Percentiles rank a stretch among this genome's conserved stretches.
These are phyloP conservation scores for Hypoxylon lienhwacheense DNA, from an alignment of 495 filamentous ascomycete genomes.

Conservation along the genomic window DNA sequence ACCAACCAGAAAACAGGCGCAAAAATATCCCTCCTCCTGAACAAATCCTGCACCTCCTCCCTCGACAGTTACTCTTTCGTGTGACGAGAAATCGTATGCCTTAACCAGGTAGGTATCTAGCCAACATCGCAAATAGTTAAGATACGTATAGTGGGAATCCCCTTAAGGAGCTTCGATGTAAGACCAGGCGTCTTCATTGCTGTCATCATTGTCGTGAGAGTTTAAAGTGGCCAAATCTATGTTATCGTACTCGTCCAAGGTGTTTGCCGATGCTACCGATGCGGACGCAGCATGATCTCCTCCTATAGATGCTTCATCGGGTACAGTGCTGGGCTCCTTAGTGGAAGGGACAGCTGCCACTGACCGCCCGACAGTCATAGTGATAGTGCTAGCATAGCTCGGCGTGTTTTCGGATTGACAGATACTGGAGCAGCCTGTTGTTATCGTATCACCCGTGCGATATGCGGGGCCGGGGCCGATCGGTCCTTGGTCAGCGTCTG, in stretches of 20 bases:
- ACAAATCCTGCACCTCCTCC: no score
- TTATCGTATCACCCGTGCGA: slow-evolving; percentile 45
- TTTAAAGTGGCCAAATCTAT: slow-evolving; percentile 16
- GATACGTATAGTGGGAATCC: no score
- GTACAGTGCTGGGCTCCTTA: neutral
- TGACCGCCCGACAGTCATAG: slow-evolving; percentile 28
- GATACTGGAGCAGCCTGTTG: slow-evolving; percentile 25
- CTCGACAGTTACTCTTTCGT: no score
- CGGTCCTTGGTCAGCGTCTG: slow-evolving; percentile 45
- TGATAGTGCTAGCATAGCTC: slow-evolving; percentile 7
- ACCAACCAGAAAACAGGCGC: no score
- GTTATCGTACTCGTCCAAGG: neutral
- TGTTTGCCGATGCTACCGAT: neutral
- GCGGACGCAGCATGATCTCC: neutral
- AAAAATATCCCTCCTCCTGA: no score
- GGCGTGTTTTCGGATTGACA: slow-evolving; percentile 11
- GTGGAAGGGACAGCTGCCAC: slow-evolving; percentile 19
- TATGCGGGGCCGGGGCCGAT: slow-evolving; percentile 50
- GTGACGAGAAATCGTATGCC: no score
- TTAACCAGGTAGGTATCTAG: no score
- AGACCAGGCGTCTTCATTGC: slow-evolving; percentile 23
- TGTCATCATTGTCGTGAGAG: slow-evolving; percentile 12
- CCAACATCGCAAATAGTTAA: no score
- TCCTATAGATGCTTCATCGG: neutral
- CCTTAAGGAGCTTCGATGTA: slow-evolving; percentile 18